Percentiles rank a stretch among this genome's conserved stretches.
phyloP scores from a whole-genome alignment of 1,139 yeast genomes.

The Pneumocystis oryctolagi region DNA sequence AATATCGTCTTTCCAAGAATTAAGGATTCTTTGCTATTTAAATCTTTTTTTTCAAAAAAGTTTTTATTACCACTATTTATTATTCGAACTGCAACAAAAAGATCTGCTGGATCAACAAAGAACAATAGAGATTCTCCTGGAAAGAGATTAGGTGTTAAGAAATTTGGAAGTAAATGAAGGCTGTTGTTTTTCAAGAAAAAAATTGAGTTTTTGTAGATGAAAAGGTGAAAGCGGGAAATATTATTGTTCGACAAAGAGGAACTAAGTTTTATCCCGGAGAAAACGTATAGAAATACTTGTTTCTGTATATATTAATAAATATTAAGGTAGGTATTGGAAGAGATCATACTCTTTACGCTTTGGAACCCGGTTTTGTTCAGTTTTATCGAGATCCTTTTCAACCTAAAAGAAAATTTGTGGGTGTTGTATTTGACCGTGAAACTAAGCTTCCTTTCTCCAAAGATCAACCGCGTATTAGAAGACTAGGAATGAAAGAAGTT shows the following conservation, averaged over 20 bases:
- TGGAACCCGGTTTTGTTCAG: constrained; percentile 85
- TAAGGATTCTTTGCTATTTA: background rate
- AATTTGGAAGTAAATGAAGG: constrained; percentile 44
- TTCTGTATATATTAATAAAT: background rate
- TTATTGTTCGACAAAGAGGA: constrained; percentile 89
- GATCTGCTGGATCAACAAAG: constrained; percentile 85
- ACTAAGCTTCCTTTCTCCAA: constrained; percentile 71
- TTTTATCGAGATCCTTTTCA: constrained; percentile 95
- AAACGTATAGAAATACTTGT: constrained; percentile 31
- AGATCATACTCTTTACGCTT: constrained; percentile 84
- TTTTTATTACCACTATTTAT: constrained; percentile 15
- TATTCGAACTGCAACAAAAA: constrained; percentile 82
- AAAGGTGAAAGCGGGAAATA: constrained; percentile 42
- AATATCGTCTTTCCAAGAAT: background rate
- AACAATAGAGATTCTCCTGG: constrained; percentile 93
- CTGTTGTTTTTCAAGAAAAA: background rate
- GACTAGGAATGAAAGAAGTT: constrained; percentile 42
- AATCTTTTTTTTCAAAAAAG: background rate
- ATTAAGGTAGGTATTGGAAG: constrained; percentile 52
- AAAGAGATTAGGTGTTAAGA: constrained; percentile 83
- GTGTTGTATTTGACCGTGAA: constrained; percentile 59
- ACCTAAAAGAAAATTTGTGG: constrained; percentile 79
- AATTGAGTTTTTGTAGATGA: background rate
- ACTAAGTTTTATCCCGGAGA: constrained; percentile 95
- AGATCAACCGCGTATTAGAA: constrained; percentile 68